Percentiles rank a stretch among this genome's conserved stretches.
Conservation (phyloP, 805 yeast genomes). For the Candida golubevii region DNA sequence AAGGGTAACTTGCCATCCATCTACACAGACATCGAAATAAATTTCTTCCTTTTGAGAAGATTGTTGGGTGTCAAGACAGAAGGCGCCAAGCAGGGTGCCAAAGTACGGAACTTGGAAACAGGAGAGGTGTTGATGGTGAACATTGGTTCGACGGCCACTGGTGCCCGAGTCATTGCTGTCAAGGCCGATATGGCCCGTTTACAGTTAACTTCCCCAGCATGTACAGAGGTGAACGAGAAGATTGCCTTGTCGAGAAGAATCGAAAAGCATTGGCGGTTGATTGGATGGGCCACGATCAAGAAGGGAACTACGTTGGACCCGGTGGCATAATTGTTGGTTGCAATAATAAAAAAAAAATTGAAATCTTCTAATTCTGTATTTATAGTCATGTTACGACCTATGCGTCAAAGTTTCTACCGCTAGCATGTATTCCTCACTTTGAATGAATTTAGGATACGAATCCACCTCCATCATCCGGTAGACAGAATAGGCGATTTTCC, state of each 20-base stretch:
- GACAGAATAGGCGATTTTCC: constrained; percentile 46
- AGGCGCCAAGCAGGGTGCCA: constrained; percentile 89
- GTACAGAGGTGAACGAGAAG: constrained; percentile 97
- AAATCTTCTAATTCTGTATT: constrained; percentile 10
- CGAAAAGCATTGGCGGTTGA: constrained; percentile 99
- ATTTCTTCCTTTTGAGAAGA: constrained; percentile 94
- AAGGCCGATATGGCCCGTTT: constrained; percentile 99
- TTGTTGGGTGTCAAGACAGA: constrained; percentile 97
- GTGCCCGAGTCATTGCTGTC: constrained; percentile 97
- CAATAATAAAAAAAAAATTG: background rate
- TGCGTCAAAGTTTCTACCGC: constrained; percentile 14
- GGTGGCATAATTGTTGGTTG: constrained; percentile 34
- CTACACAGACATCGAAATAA: constrained; percentile 95
- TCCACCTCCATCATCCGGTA: constrained; percentile 64
- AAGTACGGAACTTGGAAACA: constrained; percentile 88
- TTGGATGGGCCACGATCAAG: constrained; percentile 99
- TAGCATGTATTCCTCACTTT: constrained; percentile 21
- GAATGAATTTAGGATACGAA: constrained; percentile 66
- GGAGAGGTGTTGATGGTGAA: constrained; percentile 98
- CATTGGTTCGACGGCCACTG: constrained; percentile 98
- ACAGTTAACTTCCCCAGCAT: constrained; percentile 94
- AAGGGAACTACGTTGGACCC: constrained; percentile 90
- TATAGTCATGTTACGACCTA: constrained; percentile 12
- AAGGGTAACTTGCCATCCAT: constrained; percentile 94
- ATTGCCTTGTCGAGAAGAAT: constrained; percentile 98